phyloP scores from a whole-genome alignment of 1,139 yeast genomes.

The Debaryomycetaceae sp. region DNA sequence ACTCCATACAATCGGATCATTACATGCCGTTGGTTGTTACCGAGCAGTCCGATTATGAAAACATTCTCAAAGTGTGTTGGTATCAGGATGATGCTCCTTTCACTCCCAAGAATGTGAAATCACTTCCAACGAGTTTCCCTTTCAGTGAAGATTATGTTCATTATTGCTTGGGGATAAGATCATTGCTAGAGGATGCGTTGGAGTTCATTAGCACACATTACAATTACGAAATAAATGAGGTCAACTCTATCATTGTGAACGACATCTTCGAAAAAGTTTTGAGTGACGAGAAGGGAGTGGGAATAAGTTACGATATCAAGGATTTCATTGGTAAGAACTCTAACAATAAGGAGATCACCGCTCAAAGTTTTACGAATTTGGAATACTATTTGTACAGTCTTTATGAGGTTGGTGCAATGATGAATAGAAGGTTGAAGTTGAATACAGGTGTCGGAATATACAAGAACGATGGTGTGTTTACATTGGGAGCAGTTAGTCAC shows the following conservation, averaged over 20 bases:
- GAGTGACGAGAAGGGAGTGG: conserved; percentile 44
- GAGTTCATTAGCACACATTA: conserved; percentile 68
- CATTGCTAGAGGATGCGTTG: conserved; percentile 59
- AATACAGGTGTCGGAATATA: conserved; percentile 54
- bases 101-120: conserved; percentile 31
- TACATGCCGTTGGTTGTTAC: conserved; percentile 82
- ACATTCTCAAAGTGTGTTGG: conserved; percentile 67
- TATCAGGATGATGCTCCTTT: conserved; percentile 52
- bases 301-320: conserved; percentile 65
- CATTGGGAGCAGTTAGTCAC: conserved; percentile 40
- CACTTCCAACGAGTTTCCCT: conserved; percentile 73
- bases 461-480: conserved; percentile 39
- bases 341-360: conserved; percentile 81
- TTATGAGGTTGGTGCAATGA: conserved; percentile 50
- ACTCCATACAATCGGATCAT: conserved; percentile 72
- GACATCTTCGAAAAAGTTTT: conserved; percentile 68
- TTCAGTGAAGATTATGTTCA: conserved; percentile 87
- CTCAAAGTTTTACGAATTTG: conserved; percentile 83
- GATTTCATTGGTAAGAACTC: conserved; percentile 58
- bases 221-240: conserved; percentile 40
- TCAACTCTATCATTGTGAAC: conserved; percentile 49
- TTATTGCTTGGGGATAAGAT: conserved; percentile 72
- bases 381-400: conserved; percentile 75
- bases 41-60: conserved; percentile 56
- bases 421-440: conserved; percentile 41